Conservation (phyloP, 176 grass and related monocot species). For the Triticum timopheevii region DNA sequence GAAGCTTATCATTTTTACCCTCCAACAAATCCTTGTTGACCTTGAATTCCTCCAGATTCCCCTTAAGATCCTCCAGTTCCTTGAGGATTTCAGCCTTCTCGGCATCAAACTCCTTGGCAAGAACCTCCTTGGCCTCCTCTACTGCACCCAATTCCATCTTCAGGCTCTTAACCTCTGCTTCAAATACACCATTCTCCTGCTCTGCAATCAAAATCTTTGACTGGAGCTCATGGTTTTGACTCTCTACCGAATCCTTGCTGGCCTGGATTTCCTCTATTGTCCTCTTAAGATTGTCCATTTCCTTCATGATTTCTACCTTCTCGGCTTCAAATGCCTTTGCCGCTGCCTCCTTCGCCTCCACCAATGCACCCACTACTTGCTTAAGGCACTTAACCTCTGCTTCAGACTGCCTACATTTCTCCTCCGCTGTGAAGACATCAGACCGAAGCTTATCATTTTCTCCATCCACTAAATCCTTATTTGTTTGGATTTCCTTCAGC, state of each 20-base stretch:
- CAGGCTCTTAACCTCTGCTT: conserved; percentile 18
- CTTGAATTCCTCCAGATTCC: not conserved
- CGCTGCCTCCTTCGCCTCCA: conserved; percentile 22
- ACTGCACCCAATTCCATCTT: not conserved
- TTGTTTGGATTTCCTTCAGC: not conserved
- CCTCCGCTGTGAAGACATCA: not conserved
- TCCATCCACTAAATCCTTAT: not conserved
- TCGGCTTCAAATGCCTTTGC: not conserved
- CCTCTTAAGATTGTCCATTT: conserved; percentile 1
- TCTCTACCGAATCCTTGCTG: not conserved
- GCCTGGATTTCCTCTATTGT: not conserved
- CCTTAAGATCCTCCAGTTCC: conserved; percentile 12
- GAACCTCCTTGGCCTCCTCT: conserved; percentile 26
- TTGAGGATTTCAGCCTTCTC: not conserved
- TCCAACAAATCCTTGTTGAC: not conserved
- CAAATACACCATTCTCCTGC: not conserved
- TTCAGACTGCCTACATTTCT: conserved; percentile 8
- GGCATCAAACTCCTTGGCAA: not conserved
- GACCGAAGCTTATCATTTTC: conserved; percentile 10
- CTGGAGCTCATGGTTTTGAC: not conserved
- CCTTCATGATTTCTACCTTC: not conserved
- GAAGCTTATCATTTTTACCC: conserved; percentile 3
- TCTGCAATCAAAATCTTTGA: not conserved
- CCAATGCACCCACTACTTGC: conserved; percentile 10
- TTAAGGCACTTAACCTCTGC: conserved; percentile 8